Base-by-base conservation (phyloP, 805 yeast species). In the Metschnikowia matae region DNA sequence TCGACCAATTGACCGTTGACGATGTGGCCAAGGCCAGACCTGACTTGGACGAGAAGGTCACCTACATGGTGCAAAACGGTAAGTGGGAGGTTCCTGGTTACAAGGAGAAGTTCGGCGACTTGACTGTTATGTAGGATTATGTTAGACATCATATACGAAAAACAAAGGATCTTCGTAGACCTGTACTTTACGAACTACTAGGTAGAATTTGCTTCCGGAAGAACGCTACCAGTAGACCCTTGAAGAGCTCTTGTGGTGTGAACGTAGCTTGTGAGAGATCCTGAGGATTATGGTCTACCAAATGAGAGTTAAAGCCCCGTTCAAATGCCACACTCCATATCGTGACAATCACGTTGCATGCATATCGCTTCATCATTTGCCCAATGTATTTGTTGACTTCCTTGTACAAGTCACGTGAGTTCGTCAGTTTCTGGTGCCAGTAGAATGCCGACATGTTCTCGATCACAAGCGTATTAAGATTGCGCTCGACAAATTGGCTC, bases 71-170 rank as follows among this genome's bases (percentile, higher is more conserved):
- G 65, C 83, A 85, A 82, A 85, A 91, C 81, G 96, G 97, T 75
- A 87, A 87, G 80, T 91, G 96, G 95, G 89, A 88, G 68, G 96
- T 91, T 62, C 98, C 98, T 65, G 96, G 97, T 65, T 94, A 94
- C 85, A 85, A 87, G 77, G 98, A 94, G 77, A 94, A 91, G 84
- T 94, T 94, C 73, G 98, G 98, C 74, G 89, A 87, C 71, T 83
- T 92, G 76, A 89, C 92, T 66, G 89, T 90, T 71, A 94, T 92
- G 97, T 81, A 75, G 70, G 17, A 32, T 42, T 41, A 36, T 41
- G 37, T 32, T 31, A 41, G 45, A 46, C 40, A 43, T 43, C 39
- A 21, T 42, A 29, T 31, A 45, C 37, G 39, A 21, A 40, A 39
- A 40, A 39, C 13, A 42, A 33, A 42, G 45, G 38, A 14, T 3